A percentile compares a stretch with the other conserved stretches of the same genome.
Conservation (phyloP, 768 basidiomycete genomes). For the Pseudohyphozyma bogoriensis region DNA sequence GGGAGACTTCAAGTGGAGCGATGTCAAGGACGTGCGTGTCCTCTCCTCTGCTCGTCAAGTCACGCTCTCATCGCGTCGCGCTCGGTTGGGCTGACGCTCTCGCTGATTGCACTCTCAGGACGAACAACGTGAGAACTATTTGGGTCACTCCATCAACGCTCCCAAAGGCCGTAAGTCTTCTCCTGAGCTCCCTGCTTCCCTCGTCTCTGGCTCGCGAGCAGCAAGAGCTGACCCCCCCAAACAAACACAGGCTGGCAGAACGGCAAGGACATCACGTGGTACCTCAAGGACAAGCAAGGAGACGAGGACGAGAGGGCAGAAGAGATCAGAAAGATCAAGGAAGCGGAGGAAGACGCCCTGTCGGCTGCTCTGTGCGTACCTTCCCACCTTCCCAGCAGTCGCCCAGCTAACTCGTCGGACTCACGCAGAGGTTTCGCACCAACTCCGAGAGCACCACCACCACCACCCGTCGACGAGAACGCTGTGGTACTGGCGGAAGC, state of each 20-base stretch:
- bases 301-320: constrained; percentile 44
- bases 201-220: constrained; percentile 43
- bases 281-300: constrained; percentile 43
- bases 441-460: constrained; percentile 34
- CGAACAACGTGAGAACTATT: constrained; percentile 59
- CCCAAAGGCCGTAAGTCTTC: constrained; percentile 22
- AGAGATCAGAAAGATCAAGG: constrained; percentile 73
- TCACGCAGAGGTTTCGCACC: constrained; percentile 54
- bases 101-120: constrained; percentile 11
- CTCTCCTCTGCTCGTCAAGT: neutral
- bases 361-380: constrained; percentile 59
- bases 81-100: too few species aligned
- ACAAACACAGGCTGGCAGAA: constrained; percentile 81
- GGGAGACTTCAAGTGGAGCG: constrained; percentile 30
- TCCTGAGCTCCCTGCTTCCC: neutral
- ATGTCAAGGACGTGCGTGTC: constrained; percentile 18
- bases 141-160: constrained; percentile 66
- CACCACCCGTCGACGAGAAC: constrained; percentile 9
- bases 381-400: neutral
- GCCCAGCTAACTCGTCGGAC: neutral
- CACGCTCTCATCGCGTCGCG: too few species aligned
- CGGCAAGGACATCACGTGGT: constrained; percentile 96
- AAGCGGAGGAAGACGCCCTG: constrained; percentile 79
- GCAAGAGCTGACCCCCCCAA: constrained; percentile 53
- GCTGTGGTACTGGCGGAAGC: constrained; percentile 34